Percentiles rank a stretch among this genome's conserved stretches.
Conservation (phyloP, 306 rosid species). For the Leucaena leucocephala region DNA sequence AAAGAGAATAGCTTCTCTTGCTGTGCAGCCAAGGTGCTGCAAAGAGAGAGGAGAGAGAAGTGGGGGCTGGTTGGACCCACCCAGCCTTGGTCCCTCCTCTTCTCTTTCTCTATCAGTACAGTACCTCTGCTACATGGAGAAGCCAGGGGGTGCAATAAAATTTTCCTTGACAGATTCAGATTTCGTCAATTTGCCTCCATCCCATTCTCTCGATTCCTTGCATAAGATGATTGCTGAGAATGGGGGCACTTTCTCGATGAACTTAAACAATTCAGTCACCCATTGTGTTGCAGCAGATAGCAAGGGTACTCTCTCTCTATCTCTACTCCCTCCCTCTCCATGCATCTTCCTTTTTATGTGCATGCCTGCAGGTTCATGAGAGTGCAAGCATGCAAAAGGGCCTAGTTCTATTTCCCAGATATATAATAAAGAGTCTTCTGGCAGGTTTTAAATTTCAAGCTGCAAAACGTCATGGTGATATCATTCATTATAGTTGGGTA, state of each 20-base stretch:
- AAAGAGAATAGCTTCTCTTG: neutral
- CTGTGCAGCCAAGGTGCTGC: neutral
- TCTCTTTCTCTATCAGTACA: neutral
- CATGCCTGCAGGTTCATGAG: neutral
- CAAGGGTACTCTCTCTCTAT: conserved; percentile 60
- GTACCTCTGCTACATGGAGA: conserved; percentile 1
- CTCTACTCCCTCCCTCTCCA: neutral
- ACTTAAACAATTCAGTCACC: conserved; percentile 79
- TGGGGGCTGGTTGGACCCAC: neutral
- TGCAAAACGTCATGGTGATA: conserved; percentile 77
- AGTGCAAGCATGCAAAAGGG: neutral
- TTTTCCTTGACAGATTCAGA: conserved; percentile 77
- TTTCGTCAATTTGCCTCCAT: conserved; percentile 83
- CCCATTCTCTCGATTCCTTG: conserved; percentile 72
- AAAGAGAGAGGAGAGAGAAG: neutral
- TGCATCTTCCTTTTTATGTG: neutral
- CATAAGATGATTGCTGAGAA: conserved; percentile 87
- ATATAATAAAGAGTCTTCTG: conserved; percentile 33
- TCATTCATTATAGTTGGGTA: conserved; percentile 81
- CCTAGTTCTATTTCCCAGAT: conserved; percentile 28
- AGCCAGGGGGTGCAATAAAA: conserved; percentile 3
- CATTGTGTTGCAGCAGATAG: conserved; percentile 86
- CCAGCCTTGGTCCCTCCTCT: neutral
- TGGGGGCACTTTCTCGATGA: conserved; percentile 97
- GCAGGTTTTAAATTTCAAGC: conserved; percentile 89